Percentiles rank a stretch among this genome's conserved stretches.
These are phyloP conservation scores for Helianthus tuberosus DNA, from an alignment of 129 eudicot genomes.

Conservation along the genomic window DNA sequence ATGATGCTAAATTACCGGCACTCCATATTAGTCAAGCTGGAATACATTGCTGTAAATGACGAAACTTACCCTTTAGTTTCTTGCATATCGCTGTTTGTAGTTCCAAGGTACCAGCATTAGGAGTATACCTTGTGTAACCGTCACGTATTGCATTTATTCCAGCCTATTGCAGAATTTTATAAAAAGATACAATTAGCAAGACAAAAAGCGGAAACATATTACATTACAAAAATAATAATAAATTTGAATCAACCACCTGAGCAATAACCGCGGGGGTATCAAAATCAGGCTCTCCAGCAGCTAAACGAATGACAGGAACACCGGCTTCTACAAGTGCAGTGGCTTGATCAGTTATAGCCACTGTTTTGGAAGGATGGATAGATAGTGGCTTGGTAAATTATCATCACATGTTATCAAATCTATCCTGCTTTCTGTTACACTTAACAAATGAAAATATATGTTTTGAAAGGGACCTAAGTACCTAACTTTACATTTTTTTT, in stretches of 20 bases:
- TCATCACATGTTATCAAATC: too few relatives aligned
- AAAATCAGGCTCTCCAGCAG: conserved; percentile 98
- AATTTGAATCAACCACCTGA: conserved; percentile 53
- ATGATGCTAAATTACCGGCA: too few relatives aligned
- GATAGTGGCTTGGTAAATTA: too few relatives aligned
- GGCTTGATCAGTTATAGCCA: conserved; percentile 86
- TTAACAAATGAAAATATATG: neutral
- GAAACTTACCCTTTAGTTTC: conserved; percentile 69
- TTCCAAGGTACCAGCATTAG: conserved; percentile 93
- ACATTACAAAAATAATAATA: neutral
- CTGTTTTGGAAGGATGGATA: conserved; percentile 95
- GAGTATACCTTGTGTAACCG: conserved; percentile 91
- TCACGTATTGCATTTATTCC: conserved; percentile 91
- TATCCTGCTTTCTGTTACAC: neutral
- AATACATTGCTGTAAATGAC: conserved; percentile 3
- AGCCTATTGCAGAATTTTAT: conserved; percentile 45
- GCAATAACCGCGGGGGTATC: conserved; percentile 83
- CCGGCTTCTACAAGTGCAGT: conserved; percentile 97
- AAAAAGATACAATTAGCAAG: neutral
- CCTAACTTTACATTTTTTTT: neutral
- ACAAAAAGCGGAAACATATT: neutral
- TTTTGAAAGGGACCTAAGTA: neutral
- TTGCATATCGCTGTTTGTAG: conserved; percentile 84
- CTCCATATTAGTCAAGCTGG: neutral
- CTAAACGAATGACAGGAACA: conserved; percentile 88